Percentiles rank a stretch among this genome's conserved stretches.
phyloP scores from a whole-genome alignment of 2,329 filamentous ascomycete genomes.

The Ciborinia camelliae region DNA sequence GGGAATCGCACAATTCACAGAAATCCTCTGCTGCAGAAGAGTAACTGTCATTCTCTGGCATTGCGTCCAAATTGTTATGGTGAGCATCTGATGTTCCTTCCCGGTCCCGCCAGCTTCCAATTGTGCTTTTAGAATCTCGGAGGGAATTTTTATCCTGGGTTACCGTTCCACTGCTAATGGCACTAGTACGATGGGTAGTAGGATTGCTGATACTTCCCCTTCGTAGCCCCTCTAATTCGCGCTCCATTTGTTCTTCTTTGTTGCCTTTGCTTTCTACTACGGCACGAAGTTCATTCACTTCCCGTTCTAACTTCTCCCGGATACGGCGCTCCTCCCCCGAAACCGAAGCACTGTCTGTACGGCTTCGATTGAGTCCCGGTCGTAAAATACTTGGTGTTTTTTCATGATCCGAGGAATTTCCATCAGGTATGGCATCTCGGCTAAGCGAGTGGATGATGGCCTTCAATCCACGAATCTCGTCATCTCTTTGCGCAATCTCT shows the following conservation, averaged over 20 bases:
- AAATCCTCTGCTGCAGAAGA: slow-evolving; percentile 65
- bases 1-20: slow-evolving; percentile 92
- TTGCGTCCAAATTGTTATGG: slow-evolving; percentile 58
- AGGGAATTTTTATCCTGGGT: slow-evolving; percentile 53
- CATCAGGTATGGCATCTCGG: slow-evolving; percentile 56
- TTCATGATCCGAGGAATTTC: slow-evolving; percentile 30
- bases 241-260: slow-evolving; percentile 82
- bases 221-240: slow-evolving; percentile 69
- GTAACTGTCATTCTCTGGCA: slow-evolving; percentile 67
- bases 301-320: slow-evolving; percentile 71
- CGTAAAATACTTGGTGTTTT: slow-evolving; percentile 34
- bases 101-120: slow-evolving; percentile 52
- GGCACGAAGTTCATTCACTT: slow-evolving; percentile 73
- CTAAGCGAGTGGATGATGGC: slow-evolving; percentile 97
- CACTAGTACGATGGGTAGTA: slow-evolving; percentile 49
- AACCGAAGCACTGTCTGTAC: slow-evolving; percentile 30
- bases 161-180: slow-evolving; percentile 45
- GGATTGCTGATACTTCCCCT: slow-evolving; percentile 40
- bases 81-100: slow-evolving; percentile 42
- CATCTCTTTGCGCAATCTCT: slow-evolving; percentile 89
- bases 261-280: slow-evolving; percentile 68
- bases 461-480: slow-evolving; percentile 94
- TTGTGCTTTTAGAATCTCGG: slow-evolving; percentile 64
- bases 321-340: slow-evolving; percentile 54
- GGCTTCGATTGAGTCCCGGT: slow-evolving; percentile 43